Conservation (phyloP, 2,329 filamentous ascomycete species). For the Colletotrichum sublineola region DNA sequence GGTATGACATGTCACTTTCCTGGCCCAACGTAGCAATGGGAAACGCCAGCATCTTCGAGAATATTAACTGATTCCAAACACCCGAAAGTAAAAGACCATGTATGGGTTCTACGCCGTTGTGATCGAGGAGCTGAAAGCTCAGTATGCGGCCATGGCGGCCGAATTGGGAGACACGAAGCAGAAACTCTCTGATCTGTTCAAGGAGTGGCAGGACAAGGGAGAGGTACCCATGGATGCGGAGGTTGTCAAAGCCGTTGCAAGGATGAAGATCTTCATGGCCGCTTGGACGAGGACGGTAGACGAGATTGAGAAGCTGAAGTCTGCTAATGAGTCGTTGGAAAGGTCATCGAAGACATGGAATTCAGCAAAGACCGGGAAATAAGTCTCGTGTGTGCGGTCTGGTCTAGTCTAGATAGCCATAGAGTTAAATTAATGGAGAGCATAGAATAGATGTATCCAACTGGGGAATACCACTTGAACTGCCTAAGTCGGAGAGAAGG, state of each 20-base stretch:
- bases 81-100: background rate
- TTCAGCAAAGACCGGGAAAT: background rate
- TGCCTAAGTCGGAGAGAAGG: background rate
- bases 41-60: background rate
- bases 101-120: background rate
- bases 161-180: background rate
- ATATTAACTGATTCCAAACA: background rate
- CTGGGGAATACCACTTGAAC: background rate
- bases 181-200: background rate
- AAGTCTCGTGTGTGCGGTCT: background rate
- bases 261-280: conserved; percentile 2
- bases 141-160: background rate
- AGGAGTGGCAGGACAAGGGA: background rate
- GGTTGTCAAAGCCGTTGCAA: background rate
- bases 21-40: accelerated
- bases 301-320: background rate
- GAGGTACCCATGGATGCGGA: background rate
- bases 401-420: background rate
- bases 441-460: background rate
- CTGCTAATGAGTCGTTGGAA: no score
- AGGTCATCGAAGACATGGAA: background rate
- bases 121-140: background rate
- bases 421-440: background rate
- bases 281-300: background rate
- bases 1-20: background rate